Conservation (phyloP, 495 filamentous ascomycete genomes). For the Penicillium egyptiacum region DNA sequence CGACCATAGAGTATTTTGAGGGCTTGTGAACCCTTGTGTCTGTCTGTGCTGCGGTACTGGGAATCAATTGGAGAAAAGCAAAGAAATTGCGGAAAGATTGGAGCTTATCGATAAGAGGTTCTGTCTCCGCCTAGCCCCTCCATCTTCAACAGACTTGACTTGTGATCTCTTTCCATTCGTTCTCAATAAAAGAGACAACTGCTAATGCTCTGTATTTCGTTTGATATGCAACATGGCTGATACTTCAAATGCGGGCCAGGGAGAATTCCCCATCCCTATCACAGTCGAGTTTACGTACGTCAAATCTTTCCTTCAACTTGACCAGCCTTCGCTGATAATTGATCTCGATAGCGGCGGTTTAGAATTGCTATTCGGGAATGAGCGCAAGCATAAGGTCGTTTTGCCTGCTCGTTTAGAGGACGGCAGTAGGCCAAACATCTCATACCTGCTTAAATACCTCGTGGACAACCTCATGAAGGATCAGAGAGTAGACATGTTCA, state of each 20-base stretch:
- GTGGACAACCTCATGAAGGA: constrained; percentile 84
- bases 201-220: not conserved
- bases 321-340: constrained; percentile 14
- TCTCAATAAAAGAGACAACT: not conserved
- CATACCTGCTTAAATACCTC: constrained; percentile 77
- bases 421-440: constrained; percentile 63
- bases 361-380: constrained; percentile 89
- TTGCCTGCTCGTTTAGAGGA: constrained; percentile 62
- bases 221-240: constrained; percentile 13
- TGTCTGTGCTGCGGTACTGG: not conserved
- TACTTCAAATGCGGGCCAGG: constrained; percentile 9
- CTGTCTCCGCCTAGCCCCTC: constrained; percentile 23
- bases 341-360: constrained; percentile 70
- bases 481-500: constrained; percentile 82
- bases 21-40: not conserved
- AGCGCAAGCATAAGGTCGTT: constrained; percentile 66
- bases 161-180: constrained; percentile 10
- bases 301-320: not conserved
- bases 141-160: constrained; percentile 6
- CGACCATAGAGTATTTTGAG: constrained; percentile 38
- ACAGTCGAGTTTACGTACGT: constrained; percentile 76
- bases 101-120: constrained; percentile 49
- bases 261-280: constrained; percentile 44
- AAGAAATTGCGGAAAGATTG: constrained; percentile 23
- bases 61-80: constrained; percentile 24